Conservation (phyloP, 2,329 filamentous ascomycete species). For the Penicillium sp. region DNA sequence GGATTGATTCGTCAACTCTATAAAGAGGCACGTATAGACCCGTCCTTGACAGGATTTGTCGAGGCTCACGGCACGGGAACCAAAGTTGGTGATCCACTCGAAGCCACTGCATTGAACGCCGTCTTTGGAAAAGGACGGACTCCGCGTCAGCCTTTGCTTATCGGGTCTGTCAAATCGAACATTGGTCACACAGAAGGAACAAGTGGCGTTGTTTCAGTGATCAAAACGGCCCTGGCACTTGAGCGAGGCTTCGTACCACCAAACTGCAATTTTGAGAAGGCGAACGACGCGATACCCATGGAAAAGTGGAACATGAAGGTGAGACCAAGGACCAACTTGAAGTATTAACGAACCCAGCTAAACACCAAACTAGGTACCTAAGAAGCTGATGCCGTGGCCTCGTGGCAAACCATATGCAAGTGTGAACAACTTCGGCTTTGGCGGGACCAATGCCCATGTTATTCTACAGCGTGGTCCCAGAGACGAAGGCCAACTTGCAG, state of each 20-base stretch:
- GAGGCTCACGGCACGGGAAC: conserved; percentile 49
- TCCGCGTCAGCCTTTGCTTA: conserved; percentile 23
- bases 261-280: conserved; percentile 26
- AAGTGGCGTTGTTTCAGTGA: conserved; percentile 29
- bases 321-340: neutral
- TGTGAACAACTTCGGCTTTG: conserved; percentile 40
- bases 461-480: conserved; percentile 28
- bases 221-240: conserved; percentile 29
- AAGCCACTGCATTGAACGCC: conserved; percentile 25
- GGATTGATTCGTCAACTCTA: conserved; percentile 42
- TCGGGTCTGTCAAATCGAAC: conserved; percentile 34
- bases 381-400: conserved; percentile 30
- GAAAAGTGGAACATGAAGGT: conserved; percentile 31
- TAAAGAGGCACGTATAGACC: conserved; percentile 37
- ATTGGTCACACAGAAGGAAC: conserved; percentile 33
- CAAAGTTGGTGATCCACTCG: conserved; percentile 35
- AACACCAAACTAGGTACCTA: conserved; percentile 15
- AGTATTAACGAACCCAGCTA: neutral
- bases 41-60: conserved; percentile 34
- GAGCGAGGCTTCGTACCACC: conserved; percentile 31
- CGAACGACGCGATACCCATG: conserved; percentile 27
- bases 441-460: conserved; percentile 37
- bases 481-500: conserved; percentile 17
- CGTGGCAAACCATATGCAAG: conserved; percentile 24
- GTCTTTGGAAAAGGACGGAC: conserved; percentile 24